Evolutionary conservation across 169 alveolate genomes (phyloP), one percentile per base, ranked within the genome.

Genomic region (Cryptosporidium muris): DNA sequence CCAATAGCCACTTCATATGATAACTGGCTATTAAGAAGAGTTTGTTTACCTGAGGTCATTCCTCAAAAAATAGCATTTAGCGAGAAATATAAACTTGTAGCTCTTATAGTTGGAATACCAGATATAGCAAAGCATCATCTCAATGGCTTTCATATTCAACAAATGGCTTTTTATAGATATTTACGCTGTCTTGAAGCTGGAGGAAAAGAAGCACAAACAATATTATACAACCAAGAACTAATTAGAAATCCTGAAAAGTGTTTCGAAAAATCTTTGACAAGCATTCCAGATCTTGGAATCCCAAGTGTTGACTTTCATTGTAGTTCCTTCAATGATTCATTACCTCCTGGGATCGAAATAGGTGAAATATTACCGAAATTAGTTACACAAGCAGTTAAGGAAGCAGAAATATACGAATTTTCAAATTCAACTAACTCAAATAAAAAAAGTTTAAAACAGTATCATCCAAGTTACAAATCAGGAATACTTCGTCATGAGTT

Each of bases 301-400:
- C 85, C 85, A 25, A 43, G 58, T 4, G 67, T 49, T 6, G 47
- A 45, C 49, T 74, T 47, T 38, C 74, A 54, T 34, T n/a, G 74
- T 0, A 68, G 60, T 7, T 58, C 85, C 1, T 74, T 58, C 52
- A 58, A 58, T 60, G 85, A 74, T 25, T 58, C 85, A 6, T 63
- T 74, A 9, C 85, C 85, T 58, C 85, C 85, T 3, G 85, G 85
- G 47, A 74, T 74, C 4, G 85, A 74, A 48, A 74, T 74, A 36
- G 85, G 85, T 4, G 85, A 74, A 47, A 40, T 54, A 11, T 60
- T 74, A 8, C 85, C 85, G 1, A 74, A 74, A 58, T 45, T 74
- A 2, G 43, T 74, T 8, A 1, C 54, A 14, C 85, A 74, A 43
- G 54, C 85, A 1, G 60, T 58, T 43, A 56, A 36, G 51, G 34